phyloP scores from a whole-genome alignment of 1,284 basidiomycete genomes.

The Heterobasidion occidentale region DNA sequence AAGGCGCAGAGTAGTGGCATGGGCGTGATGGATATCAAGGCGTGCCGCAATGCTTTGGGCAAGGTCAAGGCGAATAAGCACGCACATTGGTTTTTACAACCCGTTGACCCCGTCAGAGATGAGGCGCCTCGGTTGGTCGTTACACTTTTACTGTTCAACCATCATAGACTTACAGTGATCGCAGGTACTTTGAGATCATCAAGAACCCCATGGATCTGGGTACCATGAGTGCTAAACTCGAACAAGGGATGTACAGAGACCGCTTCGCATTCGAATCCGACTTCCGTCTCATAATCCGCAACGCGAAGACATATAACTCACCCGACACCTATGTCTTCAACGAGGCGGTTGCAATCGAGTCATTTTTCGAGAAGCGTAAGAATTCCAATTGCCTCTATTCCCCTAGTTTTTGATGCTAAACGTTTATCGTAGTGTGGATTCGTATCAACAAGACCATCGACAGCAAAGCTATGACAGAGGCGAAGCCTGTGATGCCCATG shows the following conservation, averaged over 20 bases:
- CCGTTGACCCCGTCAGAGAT: constrained; percentile 87
- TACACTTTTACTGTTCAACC: constrained; percentile 8
- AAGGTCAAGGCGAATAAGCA: constrained; percentile 74
- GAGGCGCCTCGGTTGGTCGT: constrained; percentile 67
- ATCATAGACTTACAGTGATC: not conserved
- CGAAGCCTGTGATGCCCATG: constrained; percentile 13
- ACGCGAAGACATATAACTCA: constrained; percentile 85
- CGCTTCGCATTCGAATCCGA: constrained; percentile 83
- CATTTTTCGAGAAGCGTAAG: constrained; percentile 81
- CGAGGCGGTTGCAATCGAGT: constrained; percentile 72
- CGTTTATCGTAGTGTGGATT: constrained; percentile 48
- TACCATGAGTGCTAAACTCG: constrained; percentile 84
- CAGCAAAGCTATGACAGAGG: constrained; percentile 30
- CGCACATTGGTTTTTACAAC: constrained; percentile 70
- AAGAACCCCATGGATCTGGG: constrained; percentile 93
- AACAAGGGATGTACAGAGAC: constrained; percentile 81
- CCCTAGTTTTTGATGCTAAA: not conserved
- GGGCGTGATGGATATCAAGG: constrained; percentile 72
- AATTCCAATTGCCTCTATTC: constrained; percentile 11
- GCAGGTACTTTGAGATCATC: constrained; percentile 85
- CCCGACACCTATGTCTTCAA: constrained; percentile 69
- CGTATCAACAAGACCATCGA: constrained; percentile 74
- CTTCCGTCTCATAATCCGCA: constrained; percentile 82
- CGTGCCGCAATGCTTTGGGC: constrained; percentile 75
- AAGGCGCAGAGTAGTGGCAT: constrained; percentile 81